Percentiles rank a stretch among this genome's conserved stretches.
Evolutionary conservation across 805 yeast genomes (phyloP).

Genomic region (Sugiyamaella lignohabitans): DNA sequence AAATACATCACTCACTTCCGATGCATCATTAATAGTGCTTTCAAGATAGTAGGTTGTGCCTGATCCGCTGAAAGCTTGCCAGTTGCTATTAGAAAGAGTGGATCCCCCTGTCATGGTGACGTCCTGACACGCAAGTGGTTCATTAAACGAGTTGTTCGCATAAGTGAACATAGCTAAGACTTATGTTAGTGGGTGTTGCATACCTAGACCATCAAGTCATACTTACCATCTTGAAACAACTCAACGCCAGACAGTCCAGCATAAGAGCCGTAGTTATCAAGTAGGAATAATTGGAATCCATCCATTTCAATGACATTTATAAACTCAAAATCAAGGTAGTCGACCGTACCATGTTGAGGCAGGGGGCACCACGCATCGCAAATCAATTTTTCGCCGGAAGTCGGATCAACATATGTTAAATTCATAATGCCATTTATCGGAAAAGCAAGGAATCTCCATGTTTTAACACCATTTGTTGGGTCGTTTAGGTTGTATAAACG

Average conservation of each 20-base stretch:
- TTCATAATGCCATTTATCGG: slow-evolving; percentile 92
- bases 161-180: slow-evolving; percentile 44
- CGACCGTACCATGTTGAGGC: slow-evolving; percentile 32
- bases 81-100: slow-evolving; percentile 28
- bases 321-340: slow-evolving; percentile 79
- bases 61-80: slow-evolving; percentile 17
- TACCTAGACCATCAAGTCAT: not conserved
- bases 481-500: slow-evolving; percentile 59
- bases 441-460: slow-evolving; percentile 65
- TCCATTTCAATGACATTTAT: slow-evolving; percentile 58
- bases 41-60: slow-evolving; percentile 24
- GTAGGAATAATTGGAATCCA: slow-evolving; percentile 55
- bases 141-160: slow-evolving; percentile 70
- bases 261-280: slow-evolving; percentile 60
- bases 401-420: slow-evolving; percentile 74
- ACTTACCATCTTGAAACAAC: slow-evolving; percentile 45
- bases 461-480: slow-evolving; percentile 41
- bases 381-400: slow-evolving; percentile 44
- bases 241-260: slow-evolving; percentile 72
- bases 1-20: slow-evolving; percentile 30
- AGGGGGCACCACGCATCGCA: slow-evolving; percentile 94
- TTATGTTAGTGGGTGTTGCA: not conserved
- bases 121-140: slow-evolving; percentile 49
- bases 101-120: slow-evolving; percentile 31
- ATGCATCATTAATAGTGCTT: slow-evolving; percentile 27